Conservation (phyloP, 106 monocot genomes). For the Dioscorea zingiberensis region DNA sequence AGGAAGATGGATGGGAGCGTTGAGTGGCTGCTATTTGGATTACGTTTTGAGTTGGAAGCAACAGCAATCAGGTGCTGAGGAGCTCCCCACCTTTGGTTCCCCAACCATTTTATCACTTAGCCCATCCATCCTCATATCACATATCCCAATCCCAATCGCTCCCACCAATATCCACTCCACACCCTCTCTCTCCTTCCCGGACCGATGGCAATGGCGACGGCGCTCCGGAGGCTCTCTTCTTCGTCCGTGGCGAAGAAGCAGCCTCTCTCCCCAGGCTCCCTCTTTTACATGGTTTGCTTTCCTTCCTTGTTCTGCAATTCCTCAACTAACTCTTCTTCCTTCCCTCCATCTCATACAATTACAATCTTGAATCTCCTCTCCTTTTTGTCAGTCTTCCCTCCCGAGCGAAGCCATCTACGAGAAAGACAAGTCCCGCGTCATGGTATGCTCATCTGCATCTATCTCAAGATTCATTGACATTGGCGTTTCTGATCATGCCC, state of each 20-base stretch:
- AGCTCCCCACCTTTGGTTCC: background rate
- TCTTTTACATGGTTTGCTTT: conserved; percentile 45
- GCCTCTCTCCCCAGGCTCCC: conserved; percentile 6
- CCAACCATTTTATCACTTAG: background rate
- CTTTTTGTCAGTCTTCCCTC: conserved; percentile 53
- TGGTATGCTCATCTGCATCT: conserved; percentile 17
- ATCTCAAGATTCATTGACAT: background rate
- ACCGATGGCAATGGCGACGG: conserved; percentile 53
- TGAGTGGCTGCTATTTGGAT: conserved; percentile 1
- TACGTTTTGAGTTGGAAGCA: background rate
- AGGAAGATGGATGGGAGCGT: no score
- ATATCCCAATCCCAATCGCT: background rate
- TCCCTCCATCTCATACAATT: no score
- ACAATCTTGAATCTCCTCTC: background rate
- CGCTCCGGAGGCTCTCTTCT: conserved; percentile 71
- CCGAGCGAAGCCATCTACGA: conserved; percentile 45
- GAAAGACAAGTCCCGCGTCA: conserved; percentile 44
- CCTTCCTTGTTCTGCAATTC: background rate
- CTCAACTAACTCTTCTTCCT: background rate
- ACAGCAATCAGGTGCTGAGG: background rate
- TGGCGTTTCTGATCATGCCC: background rate
- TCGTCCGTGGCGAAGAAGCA: conserved; percentile 15
- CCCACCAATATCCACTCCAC: background rate
- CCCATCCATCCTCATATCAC: background rate
- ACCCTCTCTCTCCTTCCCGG: background rate